Percentiles rank a stretch among this genome's conserved stretches.
Evolutionary conservation across 179 eudicot genomes (phyloP).

Genomic region (Spinacia oleracea): DNA sequence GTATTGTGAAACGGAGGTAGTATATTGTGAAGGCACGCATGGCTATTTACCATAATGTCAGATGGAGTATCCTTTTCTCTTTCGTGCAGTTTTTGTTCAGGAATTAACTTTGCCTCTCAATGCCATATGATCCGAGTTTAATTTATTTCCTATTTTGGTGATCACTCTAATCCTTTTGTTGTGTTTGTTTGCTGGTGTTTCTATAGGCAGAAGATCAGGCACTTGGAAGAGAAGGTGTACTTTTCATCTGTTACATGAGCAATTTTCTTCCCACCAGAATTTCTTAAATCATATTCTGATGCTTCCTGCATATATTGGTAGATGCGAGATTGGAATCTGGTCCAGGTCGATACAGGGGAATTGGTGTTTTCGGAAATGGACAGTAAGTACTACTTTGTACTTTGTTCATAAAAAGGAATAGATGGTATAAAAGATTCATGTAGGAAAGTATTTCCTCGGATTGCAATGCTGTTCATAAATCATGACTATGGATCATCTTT

Average conservation of each 20-base stretch:
- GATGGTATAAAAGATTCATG: neutral
- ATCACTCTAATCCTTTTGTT: conserved; percentile 3
- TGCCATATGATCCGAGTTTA: neutral
- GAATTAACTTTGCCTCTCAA: neutral
- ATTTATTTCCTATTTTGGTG: neutral
- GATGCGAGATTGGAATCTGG: conserved; percentile 55
- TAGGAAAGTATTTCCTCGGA: no score
- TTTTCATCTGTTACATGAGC: neutral
- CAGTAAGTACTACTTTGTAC: conserved; percentile 55
- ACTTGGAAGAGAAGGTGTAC: conserved; percentile 60
- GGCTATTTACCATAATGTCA: neutral
- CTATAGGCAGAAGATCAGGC: conserved; percentile 84
- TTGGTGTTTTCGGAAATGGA: conserved; percentile 56
- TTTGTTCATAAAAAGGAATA: neutral
- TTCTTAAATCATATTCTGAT: conserved; percentile 23
- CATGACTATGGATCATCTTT: neutral
- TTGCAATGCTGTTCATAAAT: neutral
- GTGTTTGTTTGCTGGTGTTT: conserved; percentile 8
- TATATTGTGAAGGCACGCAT: conserved; percentile 9
- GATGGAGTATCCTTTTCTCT: neutral
- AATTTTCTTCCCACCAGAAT: neutral
- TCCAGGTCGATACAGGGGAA: conserved; percentile 48
- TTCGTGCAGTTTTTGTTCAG: neutral
- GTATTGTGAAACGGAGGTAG: no score
- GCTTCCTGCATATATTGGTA: conserved; percentile 20